These are phyloP conservation scores for Chlorophyllum brunneum DNA, from an alignment of 768 basidiomycete genomes.

Conservation along the genomic window DNA sequence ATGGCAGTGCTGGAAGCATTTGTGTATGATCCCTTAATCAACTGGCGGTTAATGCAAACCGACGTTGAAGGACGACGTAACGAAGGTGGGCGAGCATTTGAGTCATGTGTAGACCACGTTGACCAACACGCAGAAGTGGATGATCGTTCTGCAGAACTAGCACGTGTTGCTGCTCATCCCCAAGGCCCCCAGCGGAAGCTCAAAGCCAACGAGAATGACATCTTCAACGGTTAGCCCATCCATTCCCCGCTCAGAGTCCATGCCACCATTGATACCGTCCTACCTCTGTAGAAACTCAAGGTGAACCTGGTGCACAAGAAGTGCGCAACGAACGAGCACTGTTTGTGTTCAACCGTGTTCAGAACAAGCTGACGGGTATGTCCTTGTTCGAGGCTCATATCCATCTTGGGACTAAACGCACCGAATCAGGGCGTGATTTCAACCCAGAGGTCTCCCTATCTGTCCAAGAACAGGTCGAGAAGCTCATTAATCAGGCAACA, in stretches of 20 bases:
- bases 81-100: constrained; percentile 44
- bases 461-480: constrained; percentile 86
- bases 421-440: constrained; percentile 78
- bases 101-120: constrained; percentile 11
- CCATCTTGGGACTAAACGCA: not conserved
- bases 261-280: not conserved
- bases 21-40: constrained; percentile 97
- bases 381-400: not conserved
- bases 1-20: constrained; percentile 99
- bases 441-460: constrained; percentile 73
- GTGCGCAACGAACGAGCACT: constrained; percentile 89
- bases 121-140: constrained; percentile 39
- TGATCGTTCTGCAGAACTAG: constrained; percentile 58
- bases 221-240: constrained; percentile 69
- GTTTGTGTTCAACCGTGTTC: constrained; percentile 90
- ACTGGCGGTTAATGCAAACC: constrained; percentile 90
- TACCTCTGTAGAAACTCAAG: constrained; percentile 33
- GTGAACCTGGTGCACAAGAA: constrained; percentile 68
- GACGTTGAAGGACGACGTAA: constrained; percentile 70
- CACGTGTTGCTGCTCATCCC: constrained; percentile 65
- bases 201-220: constrained; percentile 91
- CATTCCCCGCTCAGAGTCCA: not conserved
- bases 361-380: constrained; percentile 89
- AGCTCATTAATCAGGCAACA: constrained; percentile 90
- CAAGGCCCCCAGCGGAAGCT: constrained; percentile 79